phyloP scores from a whole-genome alignment of 2,329 filamentous ascomycete species.

The Beauveria asiatica region DNA sequence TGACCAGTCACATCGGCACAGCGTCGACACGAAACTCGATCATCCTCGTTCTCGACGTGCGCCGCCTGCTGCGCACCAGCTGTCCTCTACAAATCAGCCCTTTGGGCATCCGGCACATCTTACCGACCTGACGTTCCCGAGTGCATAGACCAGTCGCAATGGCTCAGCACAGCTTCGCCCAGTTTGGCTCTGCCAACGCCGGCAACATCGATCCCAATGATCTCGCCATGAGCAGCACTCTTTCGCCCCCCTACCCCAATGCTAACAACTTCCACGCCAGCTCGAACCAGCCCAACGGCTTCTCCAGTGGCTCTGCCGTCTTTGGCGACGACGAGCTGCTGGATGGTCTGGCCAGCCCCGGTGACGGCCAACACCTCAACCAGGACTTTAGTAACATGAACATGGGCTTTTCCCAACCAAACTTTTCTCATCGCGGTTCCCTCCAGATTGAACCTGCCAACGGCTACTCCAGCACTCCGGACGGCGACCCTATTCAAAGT shows the following conservation, averaged over 20 bases:
- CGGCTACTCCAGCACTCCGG: conserved; percentile 83
- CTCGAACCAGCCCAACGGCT: conserved; percentile 57
- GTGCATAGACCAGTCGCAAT: conserved; percentile 27
- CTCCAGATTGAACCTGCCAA: conserved; percentile 60
- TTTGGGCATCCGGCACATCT: conserved; percentile 5
- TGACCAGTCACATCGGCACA: not conserved
- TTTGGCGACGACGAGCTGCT: conserved; percentile 86
- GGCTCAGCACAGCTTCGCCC: conserved; percentile 49
- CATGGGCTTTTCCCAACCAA: conserved; percentile 46
- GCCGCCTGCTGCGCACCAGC: conserved; percentile 1
- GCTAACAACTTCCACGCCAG: conserved; percentile 47
- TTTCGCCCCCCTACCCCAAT: conserved; percentile 49
- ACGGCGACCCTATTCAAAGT: conserved; percentile 85
- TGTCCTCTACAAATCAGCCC: not conserved
- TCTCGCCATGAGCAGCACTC: conserved; percentile 59
- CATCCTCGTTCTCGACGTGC: not conserved
- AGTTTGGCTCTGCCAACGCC: conserved; percentile 45
- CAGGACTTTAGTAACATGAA: conserved; percentile 50
- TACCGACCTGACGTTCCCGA: conserved; percentile 13
- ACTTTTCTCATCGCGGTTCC: conserved; percentile 49
- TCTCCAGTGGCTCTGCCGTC: conserved; percentile 66
- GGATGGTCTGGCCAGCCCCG: conserved; percentile 56
- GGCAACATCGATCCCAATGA: conserved; percentile 76
- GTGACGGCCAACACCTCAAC: conserved; percentile 42
- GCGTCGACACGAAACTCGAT: not conserved